Evolutionary conservation across 2,329 filamentous ascomycete species (phyloP).

Genomic region (Fusarium kyushuense): DNA sequence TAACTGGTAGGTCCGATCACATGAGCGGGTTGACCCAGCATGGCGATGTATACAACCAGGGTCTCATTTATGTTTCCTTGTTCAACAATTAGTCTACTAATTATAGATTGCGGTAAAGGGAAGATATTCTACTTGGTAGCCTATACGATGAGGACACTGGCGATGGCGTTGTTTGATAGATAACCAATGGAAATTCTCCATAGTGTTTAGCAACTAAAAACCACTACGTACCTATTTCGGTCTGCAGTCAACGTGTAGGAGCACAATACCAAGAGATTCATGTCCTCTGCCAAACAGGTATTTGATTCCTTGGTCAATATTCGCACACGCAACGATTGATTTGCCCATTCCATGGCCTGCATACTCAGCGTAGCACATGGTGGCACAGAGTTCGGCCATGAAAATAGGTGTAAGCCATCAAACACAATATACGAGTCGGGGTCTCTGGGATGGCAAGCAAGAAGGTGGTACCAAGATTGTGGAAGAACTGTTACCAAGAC

Average conservation of each 20-base stretch:
- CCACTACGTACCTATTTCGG: background rate
- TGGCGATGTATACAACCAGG: background rate
- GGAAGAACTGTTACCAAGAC: background rate
- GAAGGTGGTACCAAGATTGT: background rate
- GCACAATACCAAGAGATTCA: background rate
- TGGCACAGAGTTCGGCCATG: background rate
- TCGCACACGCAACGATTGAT: background rate
- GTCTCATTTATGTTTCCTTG: background rate
- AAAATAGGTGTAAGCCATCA: background rate
- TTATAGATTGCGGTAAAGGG: background rate
- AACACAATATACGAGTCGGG: background rate
- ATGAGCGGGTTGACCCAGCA: conserved; percentile 10
- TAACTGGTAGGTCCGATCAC: conserved; percentile 18
- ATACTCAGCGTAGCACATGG: background rate
- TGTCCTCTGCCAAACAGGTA: background rate
- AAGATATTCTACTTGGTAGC: conserved; percentile 5
- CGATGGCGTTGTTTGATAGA: background rate
- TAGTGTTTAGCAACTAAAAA: background rate
- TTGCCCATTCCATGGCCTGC: background rate
- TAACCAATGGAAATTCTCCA: background rate
- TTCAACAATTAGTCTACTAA: background rate
- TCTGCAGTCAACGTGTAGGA: background rate
- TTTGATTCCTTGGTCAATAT: background rate
- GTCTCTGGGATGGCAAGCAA: background rate
- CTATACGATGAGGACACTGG: background rate